These are phyloP conservation scores for Stachybotrys chartarum DNA, from an alignment of 2,329 filamentous ascomycete genomes.

Conservation along the genomic window DNA sequence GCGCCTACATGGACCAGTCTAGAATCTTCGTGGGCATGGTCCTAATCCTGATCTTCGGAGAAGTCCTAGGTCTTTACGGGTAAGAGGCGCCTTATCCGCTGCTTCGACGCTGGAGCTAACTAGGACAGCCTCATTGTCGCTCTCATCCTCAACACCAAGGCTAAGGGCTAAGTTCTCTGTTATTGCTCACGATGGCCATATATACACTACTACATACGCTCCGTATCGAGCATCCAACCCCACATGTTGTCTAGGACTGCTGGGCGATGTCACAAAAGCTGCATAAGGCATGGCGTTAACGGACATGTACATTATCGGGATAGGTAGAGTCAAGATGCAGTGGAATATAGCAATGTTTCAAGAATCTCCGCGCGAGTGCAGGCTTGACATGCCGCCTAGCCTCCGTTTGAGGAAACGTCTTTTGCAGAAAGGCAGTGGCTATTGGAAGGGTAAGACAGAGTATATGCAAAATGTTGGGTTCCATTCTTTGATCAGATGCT, in stretches of 20 bases:
- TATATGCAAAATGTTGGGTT: neutral
- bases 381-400: too few relatives aligned
- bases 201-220: neutral
- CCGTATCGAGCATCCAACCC: neutral
- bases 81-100: slow-evolving; percentile 33
- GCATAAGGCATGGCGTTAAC: slow-evolving; percentile 31
- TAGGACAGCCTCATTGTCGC: slow-evolving; percentile 73
- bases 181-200: neutral
- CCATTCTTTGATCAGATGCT: neutral
- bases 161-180: slow-evolving; percentile 43
- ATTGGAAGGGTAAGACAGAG: neutral
- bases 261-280: slow-evolving; percentile 21
- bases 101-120: slow-evolving; percentile 1
- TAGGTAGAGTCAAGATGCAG: slow-evolving; percentile 15
- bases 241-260: slow-evolving; percentile 10
- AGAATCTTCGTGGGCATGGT: slow-evolving; percentile 98
- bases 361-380: neutral
- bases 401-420: too few relatives aligned
- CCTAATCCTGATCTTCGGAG: slow-evolving; percentile 94
- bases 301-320: slow-evolving; percentile 25
- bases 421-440: neutral
- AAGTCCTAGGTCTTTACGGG: slow-evolving; percentile 96
- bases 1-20: slow-evolving; percentile 93
- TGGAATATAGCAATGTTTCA: neutral
- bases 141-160: slow-evolving; percentile 86